Base-by-base conservation (phyloP, 2,329 filamentous ascomycete species). In the Monosporascus sp. region DNA sequence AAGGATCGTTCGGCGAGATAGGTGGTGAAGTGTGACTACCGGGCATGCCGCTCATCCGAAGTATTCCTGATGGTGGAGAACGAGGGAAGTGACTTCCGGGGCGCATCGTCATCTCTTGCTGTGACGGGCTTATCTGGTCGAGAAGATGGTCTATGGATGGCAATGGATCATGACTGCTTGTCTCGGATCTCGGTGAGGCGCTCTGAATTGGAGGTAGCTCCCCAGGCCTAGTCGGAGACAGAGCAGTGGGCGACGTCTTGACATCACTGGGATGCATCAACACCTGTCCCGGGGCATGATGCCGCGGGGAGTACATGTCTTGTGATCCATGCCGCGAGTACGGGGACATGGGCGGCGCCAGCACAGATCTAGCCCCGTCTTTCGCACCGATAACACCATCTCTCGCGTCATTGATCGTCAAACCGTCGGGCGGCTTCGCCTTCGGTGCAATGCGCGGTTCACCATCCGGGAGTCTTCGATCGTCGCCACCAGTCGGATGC, bases 1-100 rank as follows among this genome's bases (percentile, higher is more conserved):
- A 79, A 19, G 64, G 65, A 19, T 81, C 76, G 50, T 75, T 73
- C 17, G 79, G 76, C 3, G 79, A 83, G 16, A 76, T 71, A 2
- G 79, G 78, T 11, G 80, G 77, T 20, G 79, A 74, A 2, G 59
- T 59, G 64, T 78, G 70, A 31, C 62, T 65, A 17, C 64, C 61
- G n/a, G 67, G 57, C n/a, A 75, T 62, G 2, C 63, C 59, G 7
- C 64, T 60, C 20, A 74, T 59, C 5, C 63, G 67, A 3, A 67
- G 61, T 27, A 61, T 57, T 5, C 58, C 59, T 9, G 60, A 60
- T 17, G 73, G 69, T 1, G 73, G 70, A 4, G 72, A 73, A 31
- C 68, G 68, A 31, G 67, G 61, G 48, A 64, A 70, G 9, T 59
- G 61, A 57, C 53, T 57, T 37, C 44, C 58, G 27, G 56, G 56